Percentiles rank a stretch among this genome's conserved stretches.
These are phyloP conservation scores for Ajuga chamaepitys DNA, from an alignment of 257 asterid species.

Conservation along the genomic window DNA sequence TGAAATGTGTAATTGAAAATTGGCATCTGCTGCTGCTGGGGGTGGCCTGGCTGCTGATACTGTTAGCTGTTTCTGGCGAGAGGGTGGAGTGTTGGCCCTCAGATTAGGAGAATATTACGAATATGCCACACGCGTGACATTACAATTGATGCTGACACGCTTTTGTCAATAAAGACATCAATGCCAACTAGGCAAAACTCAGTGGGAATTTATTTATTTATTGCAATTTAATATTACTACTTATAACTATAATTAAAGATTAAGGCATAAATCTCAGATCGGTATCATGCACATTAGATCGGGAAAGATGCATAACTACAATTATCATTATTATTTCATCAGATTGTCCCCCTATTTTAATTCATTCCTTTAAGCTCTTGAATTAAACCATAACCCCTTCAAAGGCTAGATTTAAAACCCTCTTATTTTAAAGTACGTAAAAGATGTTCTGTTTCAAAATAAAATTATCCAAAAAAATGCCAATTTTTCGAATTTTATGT, in stretches of 20 bases:
- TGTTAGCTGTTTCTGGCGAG: constrained; percentile 32
- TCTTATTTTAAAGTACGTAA: too few species aligned
- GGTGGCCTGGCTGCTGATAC: constrained; percentile 27
- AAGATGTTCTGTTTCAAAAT: too few species aligned
- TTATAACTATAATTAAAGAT: background rate
- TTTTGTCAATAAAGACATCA: constrained; percentile 9
- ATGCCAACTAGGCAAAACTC: background rate
- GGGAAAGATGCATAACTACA: background rate
- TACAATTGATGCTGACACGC: constrained; percentile 7
- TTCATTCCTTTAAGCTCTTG: too few species aligned
- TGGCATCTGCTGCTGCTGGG: constrained; percentile 23
- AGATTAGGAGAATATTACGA: constrained; percentile 19
- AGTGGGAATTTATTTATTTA: background rate
- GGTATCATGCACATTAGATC: background rate
- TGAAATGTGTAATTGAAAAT: constrained; percentile 14
- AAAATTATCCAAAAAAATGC: too few species aligned
- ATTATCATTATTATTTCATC: too few species aligned
- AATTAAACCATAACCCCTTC: too few species aligned
- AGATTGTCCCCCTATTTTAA: too few species aligned
- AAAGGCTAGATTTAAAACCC: too few species aligned
- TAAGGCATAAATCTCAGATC: background rate
- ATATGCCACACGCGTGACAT: constrained; percentile 23
- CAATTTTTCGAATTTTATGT: too few species aligned
- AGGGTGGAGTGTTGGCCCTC: constrained; percentile 13
- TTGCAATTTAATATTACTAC: background rate